phyloP scores from a whole-genome alignment of 768 basidiomycete genomes.

The Thelephora ganbajun region DNA sequence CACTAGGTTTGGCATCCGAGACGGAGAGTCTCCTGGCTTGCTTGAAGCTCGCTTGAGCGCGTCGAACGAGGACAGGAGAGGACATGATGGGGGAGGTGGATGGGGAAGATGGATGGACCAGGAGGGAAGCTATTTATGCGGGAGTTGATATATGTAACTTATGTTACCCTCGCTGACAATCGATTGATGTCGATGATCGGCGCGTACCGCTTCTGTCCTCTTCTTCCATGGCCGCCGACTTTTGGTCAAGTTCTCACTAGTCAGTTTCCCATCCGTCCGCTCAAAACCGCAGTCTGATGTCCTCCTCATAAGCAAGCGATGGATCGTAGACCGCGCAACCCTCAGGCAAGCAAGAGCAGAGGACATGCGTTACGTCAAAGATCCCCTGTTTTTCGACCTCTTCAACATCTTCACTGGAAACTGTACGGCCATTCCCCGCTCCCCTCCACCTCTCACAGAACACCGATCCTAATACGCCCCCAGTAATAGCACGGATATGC shows the following conservation, averaged over 20 bases:
- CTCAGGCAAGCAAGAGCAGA: constrained; percentile 60
- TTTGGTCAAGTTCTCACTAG: constrained; percentile 89
- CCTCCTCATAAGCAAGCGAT: constrained; percentile 54
- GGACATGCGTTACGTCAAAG: constrained; percentile 69
- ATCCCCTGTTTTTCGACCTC: constrained; percentile 66
- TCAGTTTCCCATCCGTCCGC: constrained; percentile 22
- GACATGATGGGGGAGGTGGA: no score
- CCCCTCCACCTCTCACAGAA: neutral
- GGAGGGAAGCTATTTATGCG: no score
- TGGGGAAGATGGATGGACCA: no score
- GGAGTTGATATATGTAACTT: no score
- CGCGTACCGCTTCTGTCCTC: no score
- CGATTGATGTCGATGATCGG: no score
- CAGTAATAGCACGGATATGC: constrained; percentile 79
- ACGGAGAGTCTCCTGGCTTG: no score
- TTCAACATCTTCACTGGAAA: constrained; percentile 84
- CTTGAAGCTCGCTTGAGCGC: no score
- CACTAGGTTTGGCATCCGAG: no score
- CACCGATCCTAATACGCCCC: neutral
- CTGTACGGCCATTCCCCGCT: constrained; percentile 31
- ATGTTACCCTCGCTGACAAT: no score
- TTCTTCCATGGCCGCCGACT: constrained; percentile 67
- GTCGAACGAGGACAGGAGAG: no score
- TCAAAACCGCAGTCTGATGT: constrained; percentile 9
- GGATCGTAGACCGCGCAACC: constrained; percentile 76